phyloP scores from a whole-genome alignment of 257 asterid species.

The Knoxia roxburghii region DNA sequence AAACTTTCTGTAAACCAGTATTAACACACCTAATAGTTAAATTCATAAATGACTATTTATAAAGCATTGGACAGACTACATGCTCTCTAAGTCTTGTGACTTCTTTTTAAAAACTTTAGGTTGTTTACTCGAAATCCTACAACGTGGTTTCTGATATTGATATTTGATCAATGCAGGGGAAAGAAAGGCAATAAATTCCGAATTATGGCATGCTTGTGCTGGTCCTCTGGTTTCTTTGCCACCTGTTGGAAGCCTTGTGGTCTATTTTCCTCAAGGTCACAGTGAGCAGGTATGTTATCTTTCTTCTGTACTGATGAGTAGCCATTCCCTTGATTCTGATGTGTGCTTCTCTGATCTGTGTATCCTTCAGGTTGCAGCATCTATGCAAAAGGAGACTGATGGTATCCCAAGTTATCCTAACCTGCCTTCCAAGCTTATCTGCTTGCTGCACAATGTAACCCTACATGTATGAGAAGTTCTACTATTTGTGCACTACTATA shows the following conservation, averaged over 20 bases:
- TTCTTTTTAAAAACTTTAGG: no score
- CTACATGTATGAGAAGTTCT: slow-evolving; percentile 57
- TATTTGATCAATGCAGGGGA: slow-evolving; percentile 44
- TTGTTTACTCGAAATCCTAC: neutral
- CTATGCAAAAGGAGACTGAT: slow-evolving; percentile 92
- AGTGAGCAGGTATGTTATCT: slow-evolving; percentile 73
- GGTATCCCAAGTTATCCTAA: slow-evolving; percentile 88
- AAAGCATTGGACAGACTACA: neutral
- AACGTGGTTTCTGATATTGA: slow-evolving; percentile 4
- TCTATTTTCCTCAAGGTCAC: slow-evolving; percentile 98
- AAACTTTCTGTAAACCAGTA: neutral
- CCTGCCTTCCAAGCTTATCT: slow-evolving; percentile 84
- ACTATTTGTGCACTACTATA: neutral
- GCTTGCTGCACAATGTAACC: slow-evolving; percentile 89
- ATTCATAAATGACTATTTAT: neutral
- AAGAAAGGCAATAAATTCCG: slow-evolving; percentile 77
- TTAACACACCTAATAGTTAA: neutral
- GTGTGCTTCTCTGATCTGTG: neutral
- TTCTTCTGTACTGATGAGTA: slow-evolving; percentile 11
- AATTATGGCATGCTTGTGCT: slow-evolving; percentile 99
- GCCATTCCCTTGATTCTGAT: neutral
- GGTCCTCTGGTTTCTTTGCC: slow-evolving; percentile 94
- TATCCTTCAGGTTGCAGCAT: slow-evolving; percentile 75
- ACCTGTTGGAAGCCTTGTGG: slow-evolving; percentile 92
- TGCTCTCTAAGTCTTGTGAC: neutral